A percentile compares a stretch with the other conserved stretches of the same genome.
phyloP scores from a whole-genome alignment of 495 filamentous ascomycete species.

The Neurospora sp. region DNA sequence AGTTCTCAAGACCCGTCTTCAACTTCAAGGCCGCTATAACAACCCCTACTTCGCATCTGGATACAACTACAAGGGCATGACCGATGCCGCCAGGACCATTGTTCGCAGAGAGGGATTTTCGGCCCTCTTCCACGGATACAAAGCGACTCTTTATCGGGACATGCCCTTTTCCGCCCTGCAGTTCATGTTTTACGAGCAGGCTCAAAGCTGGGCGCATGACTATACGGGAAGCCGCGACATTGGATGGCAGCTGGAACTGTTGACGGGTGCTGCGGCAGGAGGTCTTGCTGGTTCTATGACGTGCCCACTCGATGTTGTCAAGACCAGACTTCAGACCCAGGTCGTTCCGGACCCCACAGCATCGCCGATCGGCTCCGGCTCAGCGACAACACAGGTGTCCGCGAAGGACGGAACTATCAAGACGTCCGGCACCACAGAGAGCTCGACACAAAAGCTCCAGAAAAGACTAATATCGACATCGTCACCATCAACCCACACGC shows the following conservation, averaged over 20 bases:
- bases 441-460: conserved; percentile 30
- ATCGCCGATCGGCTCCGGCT: not conserved
- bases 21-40: conserved; percentile 89
- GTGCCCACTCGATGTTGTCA: conserved; percentile 93
- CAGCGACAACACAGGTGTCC: not conserved
- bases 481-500: conserved; percentile 68
- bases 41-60: conserved; percentile 88
- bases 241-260: conserved; percentile 71
- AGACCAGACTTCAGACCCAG: conserved; percentile 95
- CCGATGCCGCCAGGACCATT: conserved; percentile 76
- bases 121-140: conserved; percentile 89
- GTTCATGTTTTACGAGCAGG: conserved; percentile 97
- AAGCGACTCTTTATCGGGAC: conserved; percentile 87
- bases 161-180: conserved; percentile 91
- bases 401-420: conserved; percentile 10
- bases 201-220: conserved; percentile 65
- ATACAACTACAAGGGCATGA: conserved; percentile 80
- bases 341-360: conserved; percentile 40
- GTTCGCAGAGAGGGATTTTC: conserved; percentile 67
- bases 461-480: conserved; percentile 72
- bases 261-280: conserved; percentile 85
- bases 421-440: conserved; percentile 2
- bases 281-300: conserved; percentile 91
- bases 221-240: conserved; percentile 65
- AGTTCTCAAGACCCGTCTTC: conserved; percentile 88